These are phyloP conservation scores for Cruciata laevipes DNA, from an alignment of 257 asterid species.

Conservation along the genomic window DNA sequence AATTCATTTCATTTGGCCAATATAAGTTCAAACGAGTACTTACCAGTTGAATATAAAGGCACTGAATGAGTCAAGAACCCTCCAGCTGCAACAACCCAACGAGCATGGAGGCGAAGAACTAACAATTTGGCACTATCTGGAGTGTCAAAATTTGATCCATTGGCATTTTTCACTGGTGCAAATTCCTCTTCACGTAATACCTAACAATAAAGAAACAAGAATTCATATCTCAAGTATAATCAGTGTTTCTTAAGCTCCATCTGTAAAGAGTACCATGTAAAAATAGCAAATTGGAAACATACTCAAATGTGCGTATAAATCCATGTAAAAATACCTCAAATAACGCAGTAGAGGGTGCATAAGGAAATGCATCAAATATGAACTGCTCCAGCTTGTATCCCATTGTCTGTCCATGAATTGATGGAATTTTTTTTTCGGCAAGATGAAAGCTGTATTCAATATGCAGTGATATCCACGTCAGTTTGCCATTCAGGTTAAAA, in stretches of 20 bases:
- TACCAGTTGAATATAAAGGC: constrained; percentile 86
- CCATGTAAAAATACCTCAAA: constrained; percentile 56
- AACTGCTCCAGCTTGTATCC: constrained; percentile 92
- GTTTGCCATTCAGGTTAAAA: constrained; percentile 1
- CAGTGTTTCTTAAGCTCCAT: background rate
- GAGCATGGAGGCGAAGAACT: constrained; percentile 84
- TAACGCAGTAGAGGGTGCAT: constrained; percentile 82
- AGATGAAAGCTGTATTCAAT: constrained; percentile 69
- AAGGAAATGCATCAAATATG: constrained; percentile 93
- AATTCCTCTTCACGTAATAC: constrained; percentile 90
- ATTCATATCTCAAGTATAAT: background rate
- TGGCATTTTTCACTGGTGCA: constrained; percentile 93
- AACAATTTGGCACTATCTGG: constrained; percentile 92
- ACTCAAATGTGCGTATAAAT: background rate
- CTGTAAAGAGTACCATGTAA: background rate
- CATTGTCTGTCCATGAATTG: constrained; percentile 65
- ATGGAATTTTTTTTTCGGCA: constrained; percentile 83
- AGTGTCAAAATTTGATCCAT: constrained; percentile 85
- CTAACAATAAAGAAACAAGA: constrained; percentile 22
- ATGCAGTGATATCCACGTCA: constrained; percentile 14
- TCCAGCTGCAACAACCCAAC: constrained; percentile 98
- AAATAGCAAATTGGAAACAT: background rate
- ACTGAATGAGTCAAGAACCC: constrained; percentile 97
- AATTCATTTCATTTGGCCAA: background rate
- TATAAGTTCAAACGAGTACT: background rate